These are phyloP conservation scores for Atkinsonella hypoxylon DNA, from an alignment of 2,329 filamentous ascomycete species.

Conservation along the genomic window DNA sequence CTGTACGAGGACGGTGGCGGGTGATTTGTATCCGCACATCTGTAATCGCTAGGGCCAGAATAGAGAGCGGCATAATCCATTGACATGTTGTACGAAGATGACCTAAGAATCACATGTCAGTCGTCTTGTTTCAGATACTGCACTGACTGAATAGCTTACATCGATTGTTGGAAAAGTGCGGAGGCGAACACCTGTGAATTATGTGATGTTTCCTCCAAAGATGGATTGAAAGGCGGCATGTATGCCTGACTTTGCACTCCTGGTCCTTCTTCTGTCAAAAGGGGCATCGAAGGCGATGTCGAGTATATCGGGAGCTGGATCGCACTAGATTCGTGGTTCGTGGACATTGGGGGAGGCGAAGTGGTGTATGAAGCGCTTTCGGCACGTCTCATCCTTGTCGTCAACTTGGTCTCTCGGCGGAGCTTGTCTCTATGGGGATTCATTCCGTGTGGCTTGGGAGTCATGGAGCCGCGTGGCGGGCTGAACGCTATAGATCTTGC, in stretches of 20 bases:
- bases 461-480: slow-evolving; percentile 41
- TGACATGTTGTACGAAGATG: slow-evolving; percentile 28
- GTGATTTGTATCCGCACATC: slow-evolving; percentile 19
- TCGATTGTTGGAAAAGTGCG: slow-evolving; percentile 22
- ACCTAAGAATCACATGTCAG: slow-evolving; percentile 16
- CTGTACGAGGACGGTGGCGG: not conserved
- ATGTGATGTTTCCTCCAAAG: slow-evolving; percentile 32
- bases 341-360: slow-evolving; percentile 22
- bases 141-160: slow-evolving; percentile 18
- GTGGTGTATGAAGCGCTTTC: slow-evolving; percentile 33
- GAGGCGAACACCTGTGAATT: slow-evolving; percentile 20
- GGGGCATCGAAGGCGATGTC: slow-evolving; percentile 35
- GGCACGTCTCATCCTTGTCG: slow-evolving; percentile 36
- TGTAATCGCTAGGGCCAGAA: slow-evolving; percentile 23
- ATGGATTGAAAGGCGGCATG: slow-evolving; percentile 37
- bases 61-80: slow-evolving; percentile 31
- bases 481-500: slow-evolving; percentile 45
- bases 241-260: slow-evolving; percentile 31
- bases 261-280: slow-evolving; percentile 37
- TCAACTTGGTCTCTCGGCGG: slow-evolving; percentile 45
- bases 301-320: slow-evolving; percentile 39
- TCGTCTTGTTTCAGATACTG: not conserved
- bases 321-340: slow-evolving; percentile 28
- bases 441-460: slow-evolving; percentile 48
- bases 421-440: slow-evolving; percentile 49